phyloP scores from a whole-genome alignment of 345 rosid genomes.

The Citrus unshiu region DNA sequence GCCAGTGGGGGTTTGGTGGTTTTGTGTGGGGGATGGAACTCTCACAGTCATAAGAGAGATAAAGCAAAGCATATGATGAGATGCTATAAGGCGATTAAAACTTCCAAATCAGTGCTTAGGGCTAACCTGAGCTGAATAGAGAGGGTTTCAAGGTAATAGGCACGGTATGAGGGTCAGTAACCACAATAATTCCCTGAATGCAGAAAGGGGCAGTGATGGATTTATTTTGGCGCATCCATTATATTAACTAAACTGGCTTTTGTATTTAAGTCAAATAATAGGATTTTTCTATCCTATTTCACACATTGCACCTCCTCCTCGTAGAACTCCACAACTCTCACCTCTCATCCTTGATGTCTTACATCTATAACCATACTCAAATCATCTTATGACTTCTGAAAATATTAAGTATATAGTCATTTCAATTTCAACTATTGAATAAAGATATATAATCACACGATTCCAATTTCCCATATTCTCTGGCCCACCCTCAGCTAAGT shows the following conservation, averaged over 20 bases:
- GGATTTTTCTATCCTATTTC: neutral
- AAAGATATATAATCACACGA: neutral
- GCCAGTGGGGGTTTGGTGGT: too few relatives aligned
- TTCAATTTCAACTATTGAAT: neutral
- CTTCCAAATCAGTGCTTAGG: neutral
- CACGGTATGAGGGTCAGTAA: neutral
- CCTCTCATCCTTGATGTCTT: neutral
- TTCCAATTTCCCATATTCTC: neutral
- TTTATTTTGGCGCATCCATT: neutral
- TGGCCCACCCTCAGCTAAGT: neutral
- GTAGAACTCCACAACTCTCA: neutral
- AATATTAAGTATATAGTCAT: neutral
- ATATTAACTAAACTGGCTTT: neutral
- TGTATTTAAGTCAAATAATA: neutral
- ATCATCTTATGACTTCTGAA: neutral
- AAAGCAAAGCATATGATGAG: neutral
- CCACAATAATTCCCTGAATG: neutral
- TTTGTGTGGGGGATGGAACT: too few relatives aligned
- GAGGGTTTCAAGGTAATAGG: neutral
- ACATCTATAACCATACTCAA: neutral
- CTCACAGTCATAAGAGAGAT: neutral
- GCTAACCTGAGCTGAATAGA: neutral
- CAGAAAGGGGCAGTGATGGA: neutral
- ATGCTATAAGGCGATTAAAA: neutral
- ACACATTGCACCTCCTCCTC: neutral